Evolutionary conservation across 2,329 filamentous ascomycete genomes (phyloP).

Genomic region (Stagonosporopsis tanaceti): DNA sequence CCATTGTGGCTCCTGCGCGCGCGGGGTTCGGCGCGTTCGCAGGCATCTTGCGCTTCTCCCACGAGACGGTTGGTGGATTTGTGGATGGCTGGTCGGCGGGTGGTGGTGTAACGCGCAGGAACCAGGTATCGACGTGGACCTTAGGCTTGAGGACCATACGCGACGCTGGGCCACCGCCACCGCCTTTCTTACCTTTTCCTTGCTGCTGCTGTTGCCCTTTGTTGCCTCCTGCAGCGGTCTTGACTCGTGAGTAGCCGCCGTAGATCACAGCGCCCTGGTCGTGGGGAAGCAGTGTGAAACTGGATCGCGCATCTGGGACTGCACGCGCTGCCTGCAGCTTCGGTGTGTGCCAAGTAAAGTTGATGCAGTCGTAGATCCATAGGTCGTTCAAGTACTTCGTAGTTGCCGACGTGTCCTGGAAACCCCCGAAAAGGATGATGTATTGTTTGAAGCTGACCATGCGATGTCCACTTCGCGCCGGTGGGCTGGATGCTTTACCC

Average conservation of each 20-base stretch:
- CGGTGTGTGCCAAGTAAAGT: conserved; percentile 84
- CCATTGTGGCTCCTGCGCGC: conserved; percentile 91
- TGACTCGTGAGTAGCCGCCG: conserved; percentile 92
- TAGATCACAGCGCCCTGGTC: conserved; percentile 89
- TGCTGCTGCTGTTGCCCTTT: conserved; percentile 63
- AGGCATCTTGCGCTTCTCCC: conserved; percentile 93
- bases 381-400: conserved; percentile 93
- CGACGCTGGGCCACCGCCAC: conserved; percentile 66
- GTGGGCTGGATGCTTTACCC: conserved; percentile 80
- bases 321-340: conserved; percentile 77
- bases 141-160: conserved; percentile 83
- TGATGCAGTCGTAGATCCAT: conserved; percentile 93
- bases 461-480: conserved; percentile 87
- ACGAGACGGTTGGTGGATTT: conserved; percentile 76
- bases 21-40: conserved; percentile 85
- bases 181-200: conserved; percentile 44
- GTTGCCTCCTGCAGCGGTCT: conserved; percentile 67
- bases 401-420: conserved; percentile 94
- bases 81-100: conserved; percentile 70
- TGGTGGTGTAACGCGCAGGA: conserved; percentile 80
- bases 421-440: conserved; percentile 93
- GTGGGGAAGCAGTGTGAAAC: conserved; percentile 90
- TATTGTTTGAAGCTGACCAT: conserved; percentile 99
- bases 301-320: conserved; percentile 89
- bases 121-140: conserved; percentile 95